A percentile compares a stretch with the other conserved stretches of the same genome.
Conservation (phyloP, 371 early-diverging fungal species). For the Circinella umbellata region DNA sequence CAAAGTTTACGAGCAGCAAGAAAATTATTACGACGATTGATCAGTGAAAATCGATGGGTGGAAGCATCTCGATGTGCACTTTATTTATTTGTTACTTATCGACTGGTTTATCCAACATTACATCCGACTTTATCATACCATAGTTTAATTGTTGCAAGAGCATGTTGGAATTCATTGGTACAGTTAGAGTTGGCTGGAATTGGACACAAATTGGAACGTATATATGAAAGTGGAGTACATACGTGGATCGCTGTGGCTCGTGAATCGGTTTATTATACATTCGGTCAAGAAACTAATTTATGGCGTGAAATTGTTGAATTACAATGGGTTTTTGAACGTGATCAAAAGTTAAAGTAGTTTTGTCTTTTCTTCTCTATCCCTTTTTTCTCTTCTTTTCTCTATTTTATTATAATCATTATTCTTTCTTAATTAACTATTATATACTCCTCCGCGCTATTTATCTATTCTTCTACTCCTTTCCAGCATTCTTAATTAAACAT, state of each 20-base stretch:
- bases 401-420: not conserved
- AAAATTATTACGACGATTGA: slow-evolving; percentile 22
- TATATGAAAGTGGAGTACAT: slow-evolving; percentile 41
- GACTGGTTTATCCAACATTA: slow-evolving; percentile 69
- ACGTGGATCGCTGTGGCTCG: slow-evolving; percentile 50
- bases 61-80: slow-evolving; percentile 58
- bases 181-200: slow-evolving; percentile 53
- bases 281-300: slow-evolving; percentile 40
- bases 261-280: slow-evolving; percentile 30
- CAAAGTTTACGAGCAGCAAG: slow-evolving; percentile 34
- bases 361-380: not conserved
- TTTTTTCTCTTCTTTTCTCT: slow-evolving; percentile 7
- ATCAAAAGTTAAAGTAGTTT: slow-evolving; percentile 41
- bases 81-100: slow-evolving; percentile 69
- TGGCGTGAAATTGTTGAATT: slow-evolving; percentile 55
- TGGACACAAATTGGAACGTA: slow-evolving; percentile 41
- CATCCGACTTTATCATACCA: slow-evolving; percentile 74
- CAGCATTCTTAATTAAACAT: no score
- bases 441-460: not conserved
- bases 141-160: slow-evolving; percentile 66
- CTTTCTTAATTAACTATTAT: not conserved
- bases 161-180: slow-evolving; percentile 66
- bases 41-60: slow-evolving; percentile 44
- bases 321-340: slow-evolving; percentile 54
- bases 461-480: no score